Percentiles rank a stretch among this genome's conserved stretches.
Evolutionary conservation across 2,329 filamentous ascomycete species (phyloP).

Genomic region (Xylaria sp.): DNA sequence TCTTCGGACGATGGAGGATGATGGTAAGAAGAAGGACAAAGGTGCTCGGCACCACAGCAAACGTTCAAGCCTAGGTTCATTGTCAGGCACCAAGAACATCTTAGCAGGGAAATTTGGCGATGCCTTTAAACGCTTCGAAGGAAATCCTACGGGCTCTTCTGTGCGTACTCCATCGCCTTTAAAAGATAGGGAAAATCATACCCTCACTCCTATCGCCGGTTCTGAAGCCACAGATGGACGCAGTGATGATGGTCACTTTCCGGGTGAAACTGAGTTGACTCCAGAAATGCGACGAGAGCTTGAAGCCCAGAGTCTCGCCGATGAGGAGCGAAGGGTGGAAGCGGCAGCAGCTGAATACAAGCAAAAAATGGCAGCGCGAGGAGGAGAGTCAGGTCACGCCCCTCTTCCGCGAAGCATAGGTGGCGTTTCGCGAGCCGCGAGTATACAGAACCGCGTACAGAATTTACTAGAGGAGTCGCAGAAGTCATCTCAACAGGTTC

Average conservation of each 20-base stretch:
- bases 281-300: slow-evolving; percentile 92
- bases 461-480: slow-evolving; percentile 83
- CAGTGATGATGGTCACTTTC: slow-evolving; percentile 73
- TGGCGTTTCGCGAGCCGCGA: slow-evolving; percentile 75
- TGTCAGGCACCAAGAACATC: slow-evolving; percentile 81
- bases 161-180: slow-evolving; percentile 61
- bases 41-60: slow-evolving; percentile 70
- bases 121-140: slow-evolving; percentile 92
- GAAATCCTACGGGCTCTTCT: slow-evolving; percentile 53
- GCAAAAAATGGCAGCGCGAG: slow-evolving; percentile 73
- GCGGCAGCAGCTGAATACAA: slow-evolving; percentile 90
- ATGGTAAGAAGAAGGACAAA: slow-evolving; percentile 65
- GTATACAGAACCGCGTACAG: slow-evolving; percentile 92
- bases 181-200: slow-evolving; percentile 60
- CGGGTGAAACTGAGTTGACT: slow-evolving; percentile 76
- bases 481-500: slow-evolving; percentile 63
- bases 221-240: slow-evolving; percentile 77
- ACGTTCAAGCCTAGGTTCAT: slow-evolving; percentile 76
- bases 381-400: slow-evolving; percentile 49
- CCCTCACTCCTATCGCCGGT: slow-evolving; percentile 77
- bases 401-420: slow-evolving; percentile 66
- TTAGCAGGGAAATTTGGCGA: slow-evolving; percentile 92
- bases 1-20: slow-evolving; percentile 79
- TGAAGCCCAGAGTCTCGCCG: slow-evolving; percentile 81
- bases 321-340: slow-evolving; percentile 91